Base-by-base conservation (phyloP, 306 rosid genomes). In the Alnus rubra region DNA sequence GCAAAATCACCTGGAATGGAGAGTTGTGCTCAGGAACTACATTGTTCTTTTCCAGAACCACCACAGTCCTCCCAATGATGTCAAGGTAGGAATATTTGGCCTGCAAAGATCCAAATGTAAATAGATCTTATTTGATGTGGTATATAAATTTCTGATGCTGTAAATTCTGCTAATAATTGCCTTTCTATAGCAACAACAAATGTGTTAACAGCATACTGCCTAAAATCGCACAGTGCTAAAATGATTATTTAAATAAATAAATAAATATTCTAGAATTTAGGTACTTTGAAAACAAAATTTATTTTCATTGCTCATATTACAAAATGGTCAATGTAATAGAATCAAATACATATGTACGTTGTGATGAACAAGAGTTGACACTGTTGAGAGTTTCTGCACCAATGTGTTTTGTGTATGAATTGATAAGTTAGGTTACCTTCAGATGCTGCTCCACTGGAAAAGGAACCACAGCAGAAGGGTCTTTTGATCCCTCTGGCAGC, bases 1-100 rank as follows among this genome's bases (percentile, higher is more conserved):
- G 39, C 39, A 71, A n/a, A 77, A 65, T 85, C 86, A 95, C 99
- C 98, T 93, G 99, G 93, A 95, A 95, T 82, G 82, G 90, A 74
- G 75, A 82, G 83, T 84, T 90, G 76, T 91, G 99, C 84, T 95
- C 99, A 14, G 99, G 99, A 62, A 95, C 97, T 63, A 73, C 92
- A 63, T 93, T 95, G 78, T 86, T 89, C 93, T 93, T 93, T 89
- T 90, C 93, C 37, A 95, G 84, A 83, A 91, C 96, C 75, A 91
- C 89, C 81, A 95, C 98, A 28, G 97, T 87, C 89, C 99, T 93
- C 76, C 99, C 99, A 35, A 92, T 88, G 23, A 93, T 86, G 79
- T 95, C 99, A 87, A 95, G 94, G 83, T 95, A 95, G 53, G 99
- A 93, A 86, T 90, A 84, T 87, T 95, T 95, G 82, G 80, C 87